Conservation (phyloP, 495 filamentous ascomycete genomes). For the Glonium stellatum region DNA sequence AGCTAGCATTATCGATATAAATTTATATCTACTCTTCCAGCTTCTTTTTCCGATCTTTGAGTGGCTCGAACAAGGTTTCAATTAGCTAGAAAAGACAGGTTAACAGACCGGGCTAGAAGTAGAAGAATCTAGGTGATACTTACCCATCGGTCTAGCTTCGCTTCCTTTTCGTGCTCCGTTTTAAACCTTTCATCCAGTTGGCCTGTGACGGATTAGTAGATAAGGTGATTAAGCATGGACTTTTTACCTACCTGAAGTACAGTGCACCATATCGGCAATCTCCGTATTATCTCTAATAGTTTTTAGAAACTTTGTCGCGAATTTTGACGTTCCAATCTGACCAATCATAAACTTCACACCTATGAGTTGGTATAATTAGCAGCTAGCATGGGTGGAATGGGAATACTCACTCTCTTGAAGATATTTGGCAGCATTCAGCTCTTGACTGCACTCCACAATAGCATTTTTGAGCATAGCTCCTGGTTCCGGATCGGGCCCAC, state of each 20-base stretch:
- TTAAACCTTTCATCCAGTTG: background rate
- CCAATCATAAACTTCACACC: background rate
- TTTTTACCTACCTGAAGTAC: no score
- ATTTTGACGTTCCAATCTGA: background rate
- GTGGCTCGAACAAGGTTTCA: background rate
- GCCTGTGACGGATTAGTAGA: background rate
- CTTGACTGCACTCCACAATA: background rate
- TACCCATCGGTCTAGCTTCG: background rate
- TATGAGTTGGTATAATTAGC: background rate
- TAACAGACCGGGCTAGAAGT: background rate
- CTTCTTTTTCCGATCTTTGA: no score
- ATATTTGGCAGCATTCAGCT: background rate
- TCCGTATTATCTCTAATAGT: background rate
- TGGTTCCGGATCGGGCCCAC: background rate
- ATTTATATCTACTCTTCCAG: no score
- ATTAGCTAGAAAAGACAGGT: background rate
- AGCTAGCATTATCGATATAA: no score
- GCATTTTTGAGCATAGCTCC: background rate
- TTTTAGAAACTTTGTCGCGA: background rate
- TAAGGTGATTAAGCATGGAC: no score
- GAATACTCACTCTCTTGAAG: background rate
- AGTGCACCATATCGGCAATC: background rate
- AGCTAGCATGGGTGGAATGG: background rate
- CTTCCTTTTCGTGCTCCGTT: background rate
- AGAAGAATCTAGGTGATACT: background rate